These are phyloP conservation scores for Aureoboletus auriporus DNA, from an alignment of 768 basidiomycete species.

Conservation along the genomic window DNA sequence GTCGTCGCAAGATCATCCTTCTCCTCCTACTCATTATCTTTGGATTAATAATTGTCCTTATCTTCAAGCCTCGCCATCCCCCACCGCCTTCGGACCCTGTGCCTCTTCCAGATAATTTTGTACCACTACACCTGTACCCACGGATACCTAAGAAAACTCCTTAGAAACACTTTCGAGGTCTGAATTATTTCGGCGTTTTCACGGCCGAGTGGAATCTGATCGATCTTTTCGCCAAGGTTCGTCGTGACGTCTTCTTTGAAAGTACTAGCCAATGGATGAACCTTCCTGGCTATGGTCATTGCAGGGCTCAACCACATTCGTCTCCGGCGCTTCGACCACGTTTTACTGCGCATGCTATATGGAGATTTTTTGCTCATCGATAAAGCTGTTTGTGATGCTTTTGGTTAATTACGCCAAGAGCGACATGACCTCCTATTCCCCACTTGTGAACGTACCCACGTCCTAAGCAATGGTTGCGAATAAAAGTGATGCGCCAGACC, in stretches of 20 bases:
- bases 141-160: conserved; percentile 27
- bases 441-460: background rate
- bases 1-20: conserved; percentile 90
- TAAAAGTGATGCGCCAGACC: conserved; percentile 3
- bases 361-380: conserved; percentile 15
- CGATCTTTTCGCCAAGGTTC: conserved; percentile 13
- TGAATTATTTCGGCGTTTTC: conserved; percentile 3
- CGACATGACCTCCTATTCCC: background rate
- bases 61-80: conserved; percentile 83
- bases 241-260: conserved; percentile 7
- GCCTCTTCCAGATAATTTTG: conserved; percentile 22
- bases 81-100: conserved; percentile 31
- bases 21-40: conserved; percentile 87
- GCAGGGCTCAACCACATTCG: conserved; percentile 1
- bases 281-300: conserved; percentile 6
- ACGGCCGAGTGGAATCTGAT: conserved; percentile 3
- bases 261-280: conserved; percentile 7
- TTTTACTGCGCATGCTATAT: conserved; percentile 3
- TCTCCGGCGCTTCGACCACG: conserved; percentile 8
- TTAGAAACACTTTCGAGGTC: conserved; percentile 13
- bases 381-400: conserved; percentile 10
- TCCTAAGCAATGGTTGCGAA: background rate
- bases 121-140: conserved; percentile 29
- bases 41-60: conserved; percentile 80
- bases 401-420: conserved; percentile 4